These are phyloP conservation scores for Candida pini DNA, from an alignment of 805 yeast genomes.

Conservation along the genomic window DNA sequence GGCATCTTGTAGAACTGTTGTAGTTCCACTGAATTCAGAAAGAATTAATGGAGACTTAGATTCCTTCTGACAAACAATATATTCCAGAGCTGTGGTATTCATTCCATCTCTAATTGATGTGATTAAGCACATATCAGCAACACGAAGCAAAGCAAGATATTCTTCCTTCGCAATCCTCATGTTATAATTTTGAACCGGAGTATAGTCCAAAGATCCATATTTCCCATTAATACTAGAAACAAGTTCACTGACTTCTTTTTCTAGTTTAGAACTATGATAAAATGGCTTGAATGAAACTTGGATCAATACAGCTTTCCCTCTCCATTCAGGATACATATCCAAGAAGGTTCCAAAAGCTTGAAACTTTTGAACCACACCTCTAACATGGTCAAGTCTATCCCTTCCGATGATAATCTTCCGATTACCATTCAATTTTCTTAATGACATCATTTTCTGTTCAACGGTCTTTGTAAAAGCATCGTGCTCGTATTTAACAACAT, in stretches of 20 bases:
- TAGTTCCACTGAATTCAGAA: conserved; percentile 91
- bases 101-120: conserved; percentile 94
- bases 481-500: conserved; percentile 58
- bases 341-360: conserved; percentile 87
- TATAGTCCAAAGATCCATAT: conserved; percentile 73
- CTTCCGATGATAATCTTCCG: conserved; percentile 87
- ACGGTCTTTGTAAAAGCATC: conserved; percentile 51
- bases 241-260: conserved; percentile 76
- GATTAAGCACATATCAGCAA: conserved; percentile 84
- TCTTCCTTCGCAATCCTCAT: conserved; percentile 85
- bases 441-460: conserved; percentile 58
- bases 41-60: conserved; percentile 72
- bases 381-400: conserved; percentile 84
- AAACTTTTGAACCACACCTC: conserved; percentile 90
- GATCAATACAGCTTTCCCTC: conserved; percentile 71
- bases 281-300: conserved; percentile 86
- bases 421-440: conserved; percentile 55
- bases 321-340: conserved; percentile 90
- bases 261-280: conserved; percentile 58
- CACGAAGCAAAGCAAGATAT: conserved; percentile 79
- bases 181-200: conserved; percentile 91
- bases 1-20: conserved; percentile 65
- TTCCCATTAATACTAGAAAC: conserved; percentile 78
- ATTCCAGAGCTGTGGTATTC: conserved; percentile 93
- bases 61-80: conserved; percentile 77